phyloP scores from a whole-genome alignment of 495 filamentous ascomycete species.

The Hyaloscypha bicolor region DNA sequence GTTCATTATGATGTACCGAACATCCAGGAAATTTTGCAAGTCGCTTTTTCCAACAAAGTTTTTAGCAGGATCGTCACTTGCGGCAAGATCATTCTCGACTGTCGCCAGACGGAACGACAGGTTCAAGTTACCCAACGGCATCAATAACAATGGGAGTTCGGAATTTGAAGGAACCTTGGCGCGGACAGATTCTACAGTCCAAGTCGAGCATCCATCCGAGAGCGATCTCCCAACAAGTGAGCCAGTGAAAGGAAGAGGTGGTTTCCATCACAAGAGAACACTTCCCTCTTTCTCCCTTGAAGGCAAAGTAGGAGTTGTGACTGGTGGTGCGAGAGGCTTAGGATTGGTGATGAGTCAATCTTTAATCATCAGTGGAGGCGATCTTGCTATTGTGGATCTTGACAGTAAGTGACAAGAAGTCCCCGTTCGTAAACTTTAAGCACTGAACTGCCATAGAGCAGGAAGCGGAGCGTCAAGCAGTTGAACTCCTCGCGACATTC shows the following conservation, averaged over 20 bases:
- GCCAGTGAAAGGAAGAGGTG: conserved; percentile 69
- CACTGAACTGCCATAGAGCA: conserved; percentile 53
- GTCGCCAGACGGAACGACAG: too few relatives aligned
- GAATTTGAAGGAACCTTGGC: conserved; percentile 49
- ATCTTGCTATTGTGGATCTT: conserved; percentile 90
- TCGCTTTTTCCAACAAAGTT: too few relatives aligned
- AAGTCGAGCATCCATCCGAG: conserved; percentile 73
- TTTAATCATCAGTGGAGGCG: conserved; percentile 77
- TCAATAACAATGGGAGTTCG: neutral
- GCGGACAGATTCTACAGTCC: conserved; percentile 73
- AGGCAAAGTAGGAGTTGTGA: conserved; percentile 54
- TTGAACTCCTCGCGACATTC: conserved; percentile 70
- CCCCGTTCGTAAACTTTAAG: too few relatives aligned
- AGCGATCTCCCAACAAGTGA: conserved; percentile 61
- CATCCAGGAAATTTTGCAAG: too few relatives aligned
- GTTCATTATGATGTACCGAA: too few relatives aligned
- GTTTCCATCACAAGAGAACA: conserved; percentile 58
- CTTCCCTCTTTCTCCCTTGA: conserved; percentile 55
- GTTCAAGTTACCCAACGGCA: too few relatives aligned
- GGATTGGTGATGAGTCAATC: conserved; percentile 85
- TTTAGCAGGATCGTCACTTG: too few relatives aligned
- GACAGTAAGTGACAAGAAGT: conserved; percentile 62
- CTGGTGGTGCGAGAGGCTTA: conserved; percentile 52
- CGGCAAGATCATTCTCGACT: too few relatives aligned
- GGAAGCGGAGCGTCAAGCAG: conserved; percentile 72